Percentiles rank a stretch among this genome's conserved stretches.
phyloP scores from a whole-genome alignment of 1,284 basidiomycete species.

The Cutaneotrichosporon sp. region DNA sequence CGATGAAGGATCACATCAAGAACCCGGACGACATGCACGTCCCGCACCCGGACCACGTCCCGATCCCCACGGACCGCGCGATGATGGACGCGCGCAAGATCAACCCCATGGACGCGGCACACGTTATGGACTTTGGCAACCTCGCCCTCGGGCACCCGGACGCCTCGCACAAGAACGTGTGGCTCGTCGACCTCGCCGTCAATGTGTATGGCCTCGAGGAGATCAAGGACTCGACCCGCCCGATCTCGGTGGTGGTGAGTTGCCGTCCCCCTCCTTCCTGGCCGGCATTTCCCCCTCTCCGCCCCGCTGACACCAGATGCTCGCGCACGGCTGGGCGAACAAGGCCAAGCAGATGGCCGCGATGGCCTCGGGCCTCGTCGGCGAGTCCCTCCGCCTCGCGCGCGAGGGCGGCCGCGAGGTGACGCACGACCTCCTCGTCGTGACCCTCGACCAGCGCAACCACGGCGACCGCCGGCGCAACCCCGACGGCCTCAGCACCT shows the following conservation, averaged over 20 bases:
- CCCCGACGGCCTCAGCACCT: conserved; percentile 11
- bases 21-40: neutral
- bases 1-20: conserved; percentile 1
- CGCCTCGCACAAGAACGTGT: conserved; percentile 13
- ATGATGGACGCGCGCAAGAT: conserved; percentile 11
- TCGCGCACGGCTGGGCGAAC: conserved; percentile 43
- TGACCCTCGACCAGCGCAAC: conserved; percentile 65
- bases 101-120: conserved; percentile 15
- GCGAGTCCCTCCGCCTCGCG: conserved; percentile 22
- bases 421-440: conserved; percentile 45
- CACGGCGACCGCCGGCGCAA: conserved; percentile 64
- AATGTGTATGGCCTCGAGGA: conserved; percentile 46
- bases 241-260: conserved; percentile 40
- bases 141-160: conserved; percentile 28
- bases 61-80: conserved; percentile 10
- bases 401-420: conserved; percentile 17
- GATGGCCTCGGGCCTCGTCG: conserved; percentile 42
- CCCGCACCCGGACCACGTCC: neutral
- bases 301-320: conserved; percentile 30
- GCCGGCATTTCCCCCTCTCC: too few species aligned
- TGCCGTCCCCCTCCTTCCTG: too few species aligned
- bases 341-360: conserved; percentile 37
- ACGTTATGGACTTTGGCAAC: conserved; percentile 32
- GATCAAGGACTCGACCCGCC: conserved; percentile 29
- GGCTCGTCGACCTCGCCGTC: conserved; percentile 37